Conservation (phyloP, 129 eudicot genomes). For the Silybum marianum region DNA sequence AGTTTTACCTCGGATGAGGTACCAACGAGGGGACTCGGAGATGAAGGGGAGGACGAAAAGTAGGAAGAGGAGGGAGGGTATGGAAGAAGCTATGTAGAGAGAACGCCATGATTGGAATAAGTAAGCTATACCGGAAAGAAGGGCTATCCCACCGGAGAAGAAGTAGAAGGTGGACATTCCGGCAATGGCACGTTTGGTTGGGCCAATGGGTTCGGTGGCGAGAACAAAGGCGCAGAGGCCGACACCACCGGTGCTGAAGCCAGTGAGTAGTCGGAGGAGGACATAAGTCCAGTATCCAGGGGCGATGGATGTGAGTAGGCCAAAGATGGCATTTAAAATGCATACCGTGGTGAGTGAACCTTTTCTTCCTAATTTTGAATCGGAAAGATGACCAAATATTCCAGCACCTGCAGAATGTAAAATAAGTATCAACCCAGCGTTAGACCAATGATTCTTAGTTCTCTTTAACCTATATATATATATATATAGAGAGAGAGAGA, state of each 20-base stretch:
- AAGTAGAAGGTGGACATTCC: slow-evolving; percentile 98
- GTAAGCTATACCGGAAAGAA: slow-evolving; percentile 70
- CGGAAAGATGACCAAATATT: slow-evolving; percentile 89
- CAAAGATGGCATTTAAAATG: slow-evolving; percentile 57
- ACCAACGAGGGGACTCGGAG: slow-evolving; percentile 95
- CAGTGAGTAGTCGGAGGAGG: slow-evolving; percentile 70
- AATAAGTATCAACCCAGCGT: neutral
- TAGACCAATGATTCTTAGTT: neutral
- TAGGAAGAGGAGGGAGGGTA: slow-evolving; percentile 71
- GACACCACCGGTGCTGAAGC: slow-evolving; percentile 82
- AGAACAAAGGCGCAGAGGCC: slow-evolving; percentile 93
- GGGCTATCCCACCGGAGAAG: slow-evolving; percentile 79
- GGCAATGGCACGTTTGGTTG: slow-evolving; percentile 68
- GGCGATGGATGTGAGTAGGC: slow-evolving; percentile 75
- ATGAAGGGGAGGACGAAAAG: slow-evolving; percentile 65
- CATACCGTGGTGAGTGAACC: slow-evolving; percentile 72
- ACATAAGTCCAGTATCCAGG: slow-evolving; percentile 65
- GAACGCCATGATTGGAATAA: slow-evolving; percentile 67
- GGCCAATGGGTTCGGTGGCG: slow-evolving; percentile 87
- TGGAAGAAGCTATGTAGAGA: slow-evolving; percentile 69
- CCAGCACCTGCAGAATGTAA: slow-evolving; percentile 66
- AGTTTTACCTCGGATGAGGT: slow-evolving; percentile 58
- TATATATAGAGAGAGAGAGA: too few species aligned
- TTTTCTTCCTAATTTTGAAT: slow-evolving; percentile 76
- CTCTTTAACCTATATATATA: too few species aligned